These are phyloP conservation scores for Austroboletus novae-zelandiae DNA, from an alignment of 1,284 basidiomycete genomes.

Conservation along the genomic window DNA sequence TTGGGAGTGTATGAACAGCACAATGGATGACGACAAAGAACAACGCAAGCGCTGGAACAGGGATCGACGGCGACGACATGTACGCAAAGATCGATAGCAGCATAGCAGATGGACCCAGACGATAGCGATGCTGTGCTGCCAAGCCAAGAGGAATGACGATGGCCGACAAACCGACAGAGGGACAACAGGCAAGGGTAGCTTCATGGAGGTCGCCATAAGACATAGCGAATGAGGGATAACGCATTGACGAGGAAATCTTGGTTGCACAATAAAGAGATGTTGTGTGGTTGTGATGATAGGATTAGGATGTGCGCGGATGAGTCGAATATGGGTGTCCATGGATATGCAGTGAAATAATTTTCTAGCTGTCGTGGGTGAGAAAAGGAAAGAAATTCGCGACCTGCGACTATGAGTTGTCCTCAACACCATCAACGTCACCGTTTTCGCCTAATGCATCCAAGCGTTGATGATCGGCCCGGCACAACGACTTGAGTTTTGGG, in stretches of 20 bases:
- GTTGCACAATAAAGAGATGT: slow-evolving; percentile 35
- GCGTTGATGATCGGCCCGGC: slow-evolving; percentile 38
- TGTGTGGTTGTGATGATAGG: slow-evolving; percentile 21
- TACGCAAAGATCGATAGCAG: slow-evolving; percentile 26
- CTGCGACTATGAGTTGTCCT: slow-evolving; percentile 22
- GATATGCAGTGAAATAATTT: slow-evolving; percentile 25
- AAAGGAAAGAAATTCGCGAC: neutral
- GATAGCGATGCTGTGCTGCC: slow-evolving; percentile 16
- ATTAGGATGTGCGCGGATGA: slow-evolving; percentile 25
- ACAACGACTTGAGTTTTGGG: slow-evolving; percentile 50
- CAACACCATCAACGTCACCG: slow-evolving; percentile 12
- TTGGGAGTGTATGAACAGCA: slow-evolving; percentile 9
- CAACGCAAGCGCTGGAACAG: slow-evolving; percentile 12
- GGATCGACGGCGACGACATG: slow-evolving; percentile 17
- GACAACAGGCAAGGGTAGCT: slow-evolving; percentile 4
- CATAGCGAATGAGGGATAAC: slow-evolving; percentile 21
- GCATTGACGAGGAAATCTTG: slow-evolving; percentile 20
- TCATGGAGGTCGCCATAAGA: slow-evolving; percentile 13
- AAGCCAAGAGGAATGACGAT: neutral
- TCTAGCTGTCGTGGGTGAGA: slow-evolving; percentile 14
- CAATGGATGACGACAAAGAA: slow-evolving; percentile 8
- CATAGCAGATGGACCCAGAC: slow-evolving; percentile 16
- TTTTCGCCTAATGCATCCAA: slow-evolving; percentile 25
- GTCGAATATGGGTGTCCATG: slow-evolving; percentile 29
- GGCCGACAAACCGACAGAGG: slow-evolving; percentile 18